These are phyloP conservation scores for Trichomonas gallinae DNA, from an alignment of 208 protist species.

Conservation along the genomic window DNA sequence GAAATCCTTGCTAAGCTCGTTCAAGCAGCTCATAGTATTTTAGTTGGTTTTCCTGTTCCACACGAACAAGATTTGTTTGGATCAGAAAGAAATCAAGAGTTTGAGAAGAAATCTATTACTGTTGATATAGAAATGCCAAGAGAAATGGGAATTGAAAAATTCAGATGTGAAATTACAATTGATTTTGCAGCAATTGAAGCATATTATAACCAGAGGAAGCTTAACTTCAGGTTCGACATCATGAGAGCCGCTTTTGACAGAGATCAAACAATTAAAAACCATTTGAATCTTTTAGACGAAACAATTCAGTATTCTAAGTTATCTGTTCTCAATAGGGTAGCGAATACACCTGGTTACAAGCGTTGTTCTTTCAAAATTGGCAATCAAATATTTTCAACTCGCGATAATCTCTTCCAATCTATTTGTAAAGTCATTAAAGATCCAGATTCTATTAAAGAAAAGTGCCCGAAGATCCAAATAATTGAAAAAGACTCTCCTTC, in stretches of 20 bases:
- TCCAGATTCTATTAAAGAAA: background rate
- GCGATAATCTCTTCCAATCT: background rate
- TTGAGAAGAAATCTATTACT: background rate
- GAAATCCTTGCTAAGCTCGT: background rate
- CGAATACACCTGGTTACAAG: background rate
- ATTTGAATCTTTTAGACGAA: background rate
- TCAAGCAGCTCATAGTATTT: background rate
- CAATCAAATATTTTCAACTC: background rate
- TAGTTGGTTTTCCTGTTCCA: background rate
- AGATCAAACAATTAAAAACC: background rate
- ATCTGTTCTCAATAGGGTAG: background rate
- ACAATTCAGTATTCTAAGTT: background rate
- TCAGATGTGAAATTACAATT: background rate
- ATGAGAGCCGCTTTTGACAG: background rate
- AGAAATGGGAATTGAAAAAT: background rate
- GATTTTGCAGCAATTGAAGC: background rate
- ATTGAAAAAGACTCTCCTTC: background rate
- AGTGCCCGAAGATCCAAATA: background rate
- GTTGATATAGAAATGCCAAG: background rate
- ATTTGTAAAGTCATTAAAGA: background rate
- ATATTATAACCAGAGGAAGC: background rate
- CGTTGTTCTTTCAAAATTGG: background rate
- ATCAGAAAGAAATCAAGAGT: background rate
- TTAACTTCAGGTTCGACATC: background rate
- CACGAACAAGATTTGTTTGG: background rate